A percentile compares a stretch with the other conserved stretches of the same genome.
Evolutionary conservation across 2,329 filamentous ascomycete genomes (phyloP).

Genomic region (Cordyceps tenuipes): DNA sequence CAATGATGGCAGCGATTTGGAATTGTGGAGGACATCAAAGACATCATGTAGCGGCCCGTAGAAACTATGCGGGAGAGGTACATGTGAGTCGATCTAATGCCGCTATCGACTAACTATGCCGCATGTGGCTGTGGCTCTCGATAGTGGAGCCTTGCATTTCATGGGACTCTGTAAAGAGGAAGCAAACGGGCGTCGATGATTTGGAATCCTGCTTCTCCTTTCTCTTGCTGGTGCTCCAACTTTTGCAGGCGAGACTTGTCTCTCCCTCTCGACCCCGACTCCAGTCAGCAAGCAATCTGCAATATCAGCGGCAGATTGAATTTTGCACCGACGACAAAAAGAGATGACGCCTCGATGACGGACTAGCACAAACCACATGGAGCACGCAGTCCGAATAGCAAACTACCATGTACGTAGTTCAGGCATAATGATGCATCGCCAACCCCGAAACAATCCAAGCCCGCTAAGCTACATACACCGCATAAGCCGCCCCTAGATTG

Average conservation of each 20-base stretch:
- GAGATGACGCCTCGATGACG: too few relatives aligned
- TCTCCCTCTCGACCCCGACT: background rate
- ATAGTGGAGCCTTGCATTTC: background rate
- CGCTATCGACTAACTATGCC: background rate
- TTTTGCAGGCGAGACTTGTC: background rate
- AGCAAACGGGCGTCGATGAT: background rate
- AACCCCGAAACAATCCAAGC: background rate
- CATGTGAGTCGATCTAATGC: background rate
- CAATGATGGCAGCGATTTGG: background rate
- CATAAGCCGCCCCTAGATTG: background rate
- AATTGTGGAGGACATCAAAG: background rate
- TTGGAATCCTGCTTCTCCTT: background rate
- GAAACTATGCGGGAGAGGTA: background rate
- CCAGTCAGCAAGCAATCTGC: background rate
- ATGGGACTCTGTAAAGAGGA: background rate
- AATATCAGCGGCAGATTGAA: too few relatives aligned
- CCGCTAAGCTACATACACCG: background rate
- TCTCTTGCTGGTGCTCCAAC: background rate
- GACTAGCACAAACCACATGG: too few relatives aligned
- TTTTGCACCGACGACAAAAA: too few relatives aligned
- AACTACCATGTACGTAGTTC: too few relatives aligned
- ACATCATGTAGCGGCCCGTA: background rate
- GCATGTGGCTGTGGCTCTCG: slow-evolving; percentile 2
- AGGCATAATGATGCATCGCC: background rate
- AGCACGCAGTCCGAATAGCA: too few relatives aligned